Percentiles rank a stretch among this genome's conserved stretches.
Evolutionary conservation across 306 rosid genomes (phyloP).

Genomic region (Hippophae gyantsensis): DNA sequence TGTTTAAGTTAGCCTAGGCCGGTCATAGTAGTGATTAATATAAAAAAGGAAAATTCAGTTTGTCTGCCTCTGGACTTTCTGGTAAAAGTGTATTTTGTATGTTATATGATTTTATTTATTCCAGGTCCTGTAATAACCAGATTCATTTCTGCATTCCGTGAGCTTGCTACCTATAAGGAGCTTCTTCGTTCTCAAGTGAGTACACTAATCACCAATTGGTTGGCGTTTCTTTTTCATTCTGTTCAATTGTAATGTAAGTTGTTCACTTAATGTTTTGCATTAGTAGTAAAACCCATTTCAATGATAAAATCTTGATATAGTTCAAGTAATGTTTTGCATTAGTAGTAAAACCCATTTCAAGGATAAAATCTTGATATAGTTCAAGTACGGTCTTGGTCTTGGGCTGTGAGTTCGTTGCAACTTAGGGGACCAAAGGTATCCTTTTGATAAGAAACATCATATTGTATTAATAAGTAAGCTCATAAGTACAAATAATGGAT

Average conservation of each 20-base stretch:
- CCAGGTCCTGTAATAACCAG: slow-evolving; percentile 91
- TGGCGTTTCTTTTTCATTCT: slow-evolving; percentile 1
- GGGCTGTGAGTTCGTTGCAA: no score
- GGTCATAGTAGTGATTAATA: slow-evolving; percentile 1
- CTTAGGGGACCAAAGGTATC: no score
- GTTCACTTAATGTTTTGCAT: neutral
- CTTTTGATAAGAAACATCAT: no score
- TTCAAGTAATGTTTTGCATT: neutral
- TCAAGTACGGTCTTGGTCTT: neutral
- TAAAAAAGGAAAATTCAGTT: neutral
- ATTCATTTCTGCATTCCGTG: slow-evolving; percentile 60
- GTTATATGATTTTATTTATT: slow-evolving; percentile 26
- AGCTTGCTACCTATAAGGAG: slow-evolving; percentile 88
- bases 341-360: no score
- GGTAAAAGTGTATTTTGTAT: slow-evolving; percentile 4
- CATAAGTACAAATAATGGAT: no score
- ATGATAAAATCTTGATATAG: no score
- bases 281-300: no score
- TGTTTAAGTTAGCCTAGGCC: slow-evolving; percentile 3
- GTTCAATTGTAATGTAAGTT: neutral
- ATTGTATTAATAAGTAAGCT: no score
- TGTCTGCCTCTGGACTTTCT: slow-evolving; percentile 5
- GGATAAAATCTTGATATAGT: no score
- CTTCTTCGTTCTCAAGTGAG: slow-evolving; percentile 93
- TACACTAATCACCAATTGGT: slow-evolving; percentile 13